These are phyloP conservation scores for Stentor coeruleus DNA, from an alignment of 73 alveolate species.

Conservation along the genomic window DNA sequence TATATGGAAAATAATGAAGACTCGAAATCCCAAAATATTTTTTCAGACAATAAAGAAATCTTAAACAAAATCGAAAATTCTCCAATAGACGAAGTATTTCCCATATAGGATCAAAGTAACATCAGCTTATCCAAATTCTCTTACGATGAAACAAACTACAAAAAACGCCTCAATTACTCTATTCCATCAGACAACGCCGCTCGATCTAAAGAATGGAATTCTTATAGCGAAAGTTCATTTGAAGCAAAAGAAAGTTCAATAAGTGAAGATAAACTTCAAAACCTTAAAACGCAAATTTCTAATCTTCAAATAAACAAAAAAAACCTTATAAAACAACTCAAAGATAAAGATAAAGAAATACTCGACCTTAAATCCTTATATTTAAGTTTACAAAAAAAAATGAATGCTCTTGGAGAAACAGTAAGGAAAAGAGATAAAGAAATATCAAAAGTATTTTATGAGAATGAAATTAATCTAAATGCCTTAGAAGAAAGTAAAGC, in stretches of 20 bases:
- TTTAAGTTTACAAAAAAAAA: neutral
- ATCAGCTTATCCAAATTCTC: neutral
- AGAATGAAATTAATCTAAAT: neutral
- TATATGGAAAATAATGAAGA: neutral
- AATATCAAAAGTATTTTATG: neutral
- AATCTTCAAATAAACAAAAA: neutral
- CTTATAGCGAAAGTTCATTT: neutral
- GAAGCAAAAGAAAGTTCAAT: neutral
- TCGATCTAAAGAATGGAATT: neutral
- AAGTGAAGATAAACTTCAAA: too few relatives aligned
- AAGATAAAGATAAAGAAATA: neutral
- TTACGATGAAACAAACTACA: neutral
- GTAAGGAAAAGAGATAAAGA: neutral
- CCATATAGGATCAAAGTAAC: neutral
- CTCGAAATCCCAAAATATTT: neutral
- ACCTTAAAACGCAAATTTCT: neutral
- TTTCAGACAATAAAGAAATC: neutral
- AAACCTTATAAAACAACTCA: neutral
- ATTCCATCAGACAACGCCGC: neutral
- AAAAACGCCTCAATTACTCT: neutral
- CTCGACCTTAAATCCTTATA: neutral
- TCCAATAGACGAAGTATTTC: neutral
- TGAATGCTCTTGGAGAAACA: neutral
- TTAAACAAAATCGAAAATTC: neutral
- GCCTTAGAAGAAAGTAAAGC: too few relatives aligned